Conservation (phyloP, 83 land plant genomes). For the Picea abies region DNA sequence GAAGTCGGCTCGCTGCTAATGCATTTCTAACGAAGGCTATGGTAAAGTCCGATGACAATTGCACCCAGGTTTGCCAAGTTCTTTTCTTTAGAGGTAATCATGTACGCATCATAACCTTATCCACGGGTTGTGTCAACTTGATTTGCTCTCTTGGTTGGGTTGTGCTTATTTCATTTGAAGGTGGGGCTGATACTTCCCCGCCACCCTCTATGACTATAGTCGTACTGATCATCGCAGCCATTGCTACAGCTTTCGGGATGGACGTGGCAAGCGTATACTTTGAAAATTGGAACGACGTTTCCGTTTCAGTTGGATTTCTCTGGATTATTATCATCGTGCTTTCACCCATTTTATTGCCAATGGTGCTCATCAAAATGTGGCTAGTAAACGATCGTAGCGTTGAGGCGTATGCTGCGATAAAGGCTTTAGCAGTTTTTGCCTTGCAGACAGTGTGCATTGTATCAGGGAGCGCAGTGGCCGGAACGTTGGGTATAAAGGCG, state of each 20-base stretch:
- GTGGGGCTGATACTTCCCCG: no score
- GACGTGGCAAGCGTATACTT: no score
- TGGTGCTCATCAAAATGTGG: fast-evolving
- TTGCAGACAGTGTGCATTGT: background rate
- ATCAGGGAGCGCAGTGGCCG: background rate
- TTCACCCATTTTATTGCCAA: fast-evolving
- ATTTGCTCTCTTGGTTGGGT: background rate
- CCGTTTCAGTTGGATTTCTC: fast-evolving
- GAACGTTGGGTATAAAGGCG: background rate
- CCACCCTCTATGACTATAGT: no score
- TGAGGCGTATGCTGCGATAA: no score
- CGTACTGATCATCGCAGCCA: no score
- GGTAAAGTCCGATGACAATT: background rate
- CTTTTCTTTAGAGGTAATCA: background rate
- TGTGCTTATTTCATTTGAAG: background rate
- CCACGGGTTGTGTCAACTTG: background rate
- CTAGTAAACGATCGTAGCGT: no score
- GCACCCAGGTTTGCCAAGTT: background rate
- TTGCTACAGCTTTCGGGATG: no score
- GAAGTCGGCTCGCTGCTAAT: background rate
- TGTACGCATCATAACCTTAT: background rate
- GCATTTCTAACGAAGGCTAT: background rate
- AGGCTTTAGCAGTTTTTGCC: background rate
- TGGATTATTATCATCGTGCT: no score
- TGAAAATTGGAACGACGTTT: no score